Evolutionary conservation across 1,284 basidiomycete genomes (phyloP), one percentile per base, ranked within the genome.

Genomic region (Ustilago curta): DNA sequence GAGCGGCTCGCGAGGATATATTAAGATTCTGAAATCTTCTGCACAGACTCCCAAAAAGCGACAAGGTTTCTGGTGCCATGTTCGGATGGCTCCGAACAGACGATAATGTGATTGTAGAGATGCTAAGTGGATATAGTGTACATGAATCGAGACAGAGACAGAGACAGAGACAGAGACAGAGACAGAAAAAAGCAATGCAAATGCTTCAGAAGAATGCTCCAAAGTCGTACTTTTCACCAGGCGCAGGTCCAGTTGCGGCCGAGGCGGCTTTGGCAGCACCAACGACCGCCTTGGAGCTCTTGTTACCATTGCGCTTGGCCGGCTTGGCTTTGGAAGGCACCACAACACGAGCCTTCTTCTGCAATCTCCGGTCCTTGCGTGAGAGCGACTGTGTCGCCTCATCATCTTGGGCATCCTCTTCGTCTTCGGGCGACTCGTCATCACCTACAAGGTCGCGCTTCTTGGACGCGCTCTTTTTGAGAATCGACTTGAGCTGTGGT

Each of bases 151-250:
- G 56, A 69, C 60, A 62, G 25, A 35, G 27, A 27, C 27, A 27
- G 27, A 27, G 7, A 27, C 27, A 27, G 47, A 56, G 18, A 52
- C 9, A 16, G 14, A 25, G 27, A 37, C 14, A 37, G 47, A 59
- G 47, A 56, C 18, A 52, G 16, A 16, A n/a, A 25, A 35, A 21
- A 39, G 37, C 32, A 21, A 40, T 49, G 53, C 47, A 27, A n/a
- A 19, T 29, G 45, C 12, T 48, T 35, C 37, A 79, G 61, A 81
- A 81, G 71, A 80, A 77, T 2, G 72, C 72, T 43, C 72, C 70
- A 57, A 81, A 77, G 55, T 81, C 78, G 54, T 77, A 81, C 51
- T 74, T 76, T 18, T 81, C 78, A 18, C 79, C 79, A 21, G 79
- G 79, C 18, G 70, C 71, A 32, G 79, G 78, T 12, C 76, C 71